Conservation (phyloP, 176 grass and related monocot species). For the Raddia guianensis region DNA sequence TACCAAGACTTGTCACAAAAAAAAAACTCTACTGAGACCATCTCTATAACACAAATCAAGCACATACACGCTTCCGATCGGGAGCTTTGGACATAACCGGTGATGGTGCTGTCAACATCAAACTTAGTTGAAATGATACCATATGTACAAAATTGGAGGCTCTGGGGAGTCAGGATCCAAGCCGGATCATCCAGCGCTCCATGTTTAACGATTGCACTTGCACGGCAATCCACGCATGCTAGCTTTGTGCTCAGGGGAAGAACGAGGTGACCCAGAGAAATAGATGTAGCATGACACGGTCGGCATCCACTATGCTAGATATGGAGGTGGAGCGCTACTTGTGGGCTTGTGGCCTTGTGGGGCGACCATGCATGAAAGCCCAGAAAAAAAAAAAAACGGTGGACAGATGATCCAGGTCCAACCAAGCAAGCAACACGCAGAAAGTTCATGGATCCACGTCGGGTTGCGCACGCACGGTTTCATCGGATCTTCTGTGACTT, state of each 20-base stretch:
- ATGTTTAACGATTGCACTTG: not conserved
- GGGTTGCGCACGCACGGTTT: conserved; percentile 21
- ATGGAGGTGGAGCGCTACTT: too few species aligned
- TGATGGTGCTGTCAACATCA: not conserved
- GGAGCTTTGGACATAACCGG: not conserved
- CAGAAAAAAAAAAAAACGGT: not conserved
- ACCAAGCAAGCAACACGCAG: not conserved
- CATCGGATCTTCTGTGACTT: conserved; percentile 4
- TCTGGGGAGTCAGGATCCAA: too few species aligned
- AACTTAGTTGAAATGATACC: not conserved
- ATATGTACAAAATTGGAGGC: not conserved
- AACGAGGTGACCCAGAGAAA: not conserved
- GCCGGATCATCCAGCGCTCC: not conserved
- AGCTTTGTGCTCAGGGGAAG: conserved; percentile 4
- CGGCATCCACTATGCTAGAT: too few species aligned
- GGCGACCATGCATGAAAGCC: too few species aligned
- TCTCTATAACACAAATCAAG: too few species aligned
- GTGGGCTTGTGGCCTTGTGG: too few species aligned
- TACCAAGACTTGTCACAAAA: too few species aligned
- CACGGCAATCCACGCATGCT: not conserved
- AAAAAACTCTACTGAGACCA: too few species aligned
- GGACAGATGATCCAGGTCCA: conserved; percentile 13
- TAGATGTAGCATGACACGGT: not conserved
- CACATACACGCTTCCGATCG: too few species aligned
- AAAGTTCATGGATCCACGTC: conserved; percentile 44